Evolutionary conservation across 257 asterid species (phyloP).

Genomic region (Cordia subcordata): DNA sequence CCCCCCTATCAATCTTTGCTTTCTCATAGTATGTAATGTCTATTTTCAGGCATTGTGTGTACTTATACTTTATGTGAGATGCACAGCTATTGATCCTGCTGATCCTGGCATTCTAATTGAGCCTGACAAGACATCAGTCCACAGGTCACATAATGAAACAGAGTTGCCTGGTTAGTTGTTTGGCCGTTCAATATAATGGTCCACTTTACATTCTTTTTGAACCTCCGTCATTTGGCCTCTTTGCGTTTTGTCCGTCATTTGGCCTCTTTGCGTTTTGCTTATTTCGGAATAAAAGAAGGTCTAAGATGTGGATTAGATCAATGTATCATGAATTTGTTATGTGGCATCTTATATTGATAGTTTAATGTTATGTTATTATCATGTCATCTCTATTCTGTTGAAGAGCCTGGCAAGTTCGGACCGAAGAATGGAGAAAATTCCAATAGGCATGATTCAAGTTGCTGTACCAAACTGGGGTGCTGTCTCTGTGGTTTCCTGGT

Average conservation of each 20-base stretch:
- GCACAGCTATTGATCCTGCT: constrained; percentile 96
- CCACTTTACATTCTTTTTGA: too few relatives aligned
- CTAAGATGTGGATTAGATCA: neutral
- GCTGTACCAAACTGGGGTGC: constrained; percentile 57
- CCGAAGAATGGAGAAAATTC: constrained; percentile 47
- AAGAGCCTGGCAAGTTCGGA: constrained; percentile 58
- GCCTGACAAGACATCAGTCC: constrained; percentile 50
- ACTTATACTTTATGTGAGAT: constrained; percentile 73
- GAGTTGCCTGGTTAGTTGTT: constrained; percentile 60
- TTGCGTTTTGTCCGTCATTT: neutral
- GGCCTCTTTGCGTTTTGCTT: neutral
- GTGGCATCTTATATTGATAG: constrained; percentile 15
- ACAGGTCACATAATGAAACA: constrained; percentile 54
- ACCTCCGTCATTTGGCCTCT: neutral
- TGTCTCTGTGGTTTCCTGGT: constrained; percentile 66
- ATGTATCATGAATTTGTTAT: neutral
- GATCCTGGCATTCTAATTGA: constrained; percentile 89
- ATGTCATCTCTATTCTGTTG: constrained; percentile 45
- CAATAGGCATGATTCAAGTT: constrained; percentile 34
- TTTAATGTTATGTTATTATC: constrained; percentile 26
- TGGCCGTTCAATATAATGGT: neutral
- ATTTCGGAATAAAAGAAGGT: neutral
- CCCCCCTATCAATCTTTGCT: constrained; percentile 8
- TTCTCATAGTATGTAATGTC: constrained; percentile 14
- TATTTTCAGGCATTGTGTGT: constrained; percentile 68